These are phyloP conservation scores for Stephanodiscus triporus DNA, from an alignment of 108 stramenopile species.

Conservation along the genomic window DNA sequence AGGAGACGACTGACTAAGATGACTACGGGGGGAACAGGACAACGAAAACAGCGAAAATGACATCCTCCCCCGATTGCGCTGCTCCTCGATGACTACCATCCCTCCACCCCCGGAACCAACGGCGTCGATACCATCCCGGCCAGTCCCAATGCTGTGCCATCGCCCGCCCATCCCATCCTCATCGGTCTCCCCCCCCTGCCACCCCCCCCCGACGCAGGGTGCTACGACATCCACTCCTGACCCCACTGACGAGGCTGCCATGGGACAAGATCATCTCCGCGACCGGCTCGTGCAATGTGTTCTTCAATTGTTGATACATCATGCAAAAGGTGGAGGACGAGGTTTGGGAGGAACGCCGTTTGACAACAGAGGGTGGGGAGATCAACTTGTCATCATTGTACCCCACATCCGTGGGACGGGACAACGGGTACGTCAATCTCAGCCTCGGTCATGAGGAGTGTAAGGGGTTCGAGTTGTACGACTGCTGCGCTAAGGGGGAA, in stretches of 20 bases:
- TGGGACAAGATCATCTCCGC: slow-evolving; percentile 42
- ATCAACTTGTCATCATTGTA: not conserved
- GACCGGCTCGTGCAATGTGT: slow-evolving; percentile 33
- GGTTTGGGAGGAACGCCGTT: slow-evolving; percentile 22
- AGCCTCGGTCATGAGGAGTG: not conserved
- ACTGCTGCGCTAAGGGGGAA: no score
- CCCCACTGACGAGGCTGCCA: slow-evolving; percentile 42
- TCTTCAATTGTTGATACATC: slow-evolving; percentile 52
- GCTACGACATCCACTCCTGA: slow-evolving; percentile 41
- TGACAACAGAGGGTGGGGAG: not conserved
- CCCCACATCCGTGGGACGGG: not conserved
- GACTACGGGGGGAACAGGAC: no score
- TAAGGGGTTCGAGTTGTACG: not conserved
- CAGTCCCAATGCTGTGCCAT: no score
- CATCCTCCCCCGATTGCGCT: no score
- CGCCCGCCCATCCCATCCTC: no score
- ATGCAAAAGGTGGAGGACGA: slow-evolving; percentile 53
- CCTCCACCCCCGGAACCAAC: no score
- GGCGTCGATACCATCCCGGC: no score
- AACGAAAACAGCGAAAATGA: no score
- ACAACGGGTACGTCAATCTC: not conserved
- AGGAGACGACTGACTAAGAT: no score
- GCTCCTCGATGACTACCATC: no score
- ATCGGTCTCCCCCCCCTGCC: no score
- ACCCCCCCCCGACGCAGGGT: not conserved